These are phyloP conservation scores for Hypocreales sp. DNA, from an alignment of 2,329 filamentous ascomycete genomes.

Conservation along the genomic window DNA sequence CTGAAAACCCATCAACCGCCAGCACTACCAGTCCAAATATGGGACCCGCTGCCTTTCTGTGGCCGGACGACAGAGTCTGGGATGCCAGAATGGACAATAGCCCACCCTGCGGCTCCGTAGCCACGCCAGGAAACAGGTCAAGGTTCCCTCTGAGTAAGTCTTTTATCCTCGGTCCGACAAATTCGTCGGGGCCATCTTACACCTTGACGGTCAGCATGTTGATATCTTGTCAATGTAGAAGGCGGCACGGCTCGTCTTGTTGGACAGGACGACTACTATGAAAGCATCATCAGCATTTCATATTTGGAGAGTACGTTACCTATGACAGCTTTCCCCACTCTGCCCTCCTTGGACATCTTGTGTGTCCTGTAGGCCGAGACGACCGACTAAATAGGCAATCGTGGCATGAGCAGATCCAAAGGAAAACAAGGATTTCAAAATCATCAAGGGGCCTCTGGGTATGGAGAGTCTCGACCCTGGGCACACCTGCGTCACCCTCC, in stretches of 20 bases:
- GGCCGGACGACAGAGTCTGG: slow-evolving; percentile 37
- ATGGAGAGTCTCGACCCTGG: slow-evolving; percentile 26
- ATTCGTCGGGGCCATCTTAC: no score
- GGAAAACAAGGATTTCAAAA: slow-evolving; percentile 22
- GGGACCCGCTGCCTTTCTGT: slow-evolving; percentile 38
- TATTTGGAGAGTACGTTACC: slow-evolving; percentile 25
- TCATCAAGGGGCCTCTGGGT: slow-evolving; percentile 16
- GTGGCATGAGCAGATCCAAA: slow-evolving; percentile 24
- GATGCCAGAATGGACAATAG: slow-evolving; percentile 31
- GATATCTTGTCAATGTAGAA: no score
- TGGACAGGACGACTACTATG: slow-evolving; percentile 35
- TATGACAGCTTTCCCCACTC: no score
- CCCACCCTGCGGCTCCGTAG: slow-evolving; percentile 33
- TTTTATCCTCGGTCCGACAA: background rate
- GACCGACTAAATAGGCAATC: no score
- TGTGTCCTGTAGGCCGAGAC: no score
- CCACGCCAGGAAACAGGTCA: slow-evolving; percentile 23
- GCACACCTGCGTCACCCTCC: slow-evolving; percentile 27
- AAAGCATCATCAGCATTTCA: slow-evolving; percentile 32
- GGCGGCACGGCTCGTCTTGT: slow-evolving; percentile 34
- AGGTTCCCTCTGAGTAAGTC: slow-evolving; percentile 30
- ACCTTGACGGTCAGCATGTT: no score
- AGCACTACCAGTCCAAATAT: slow-evolving; percentile 2
- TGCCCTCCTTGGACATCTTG: background rate
- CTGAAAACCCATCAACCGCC: slow-evolving; percentile 2